These are phyloP conservation scores for Adiantum capillusveneris DNA, from an alignment of 75 land plant species.

Conservation along the genomic window DNA sequence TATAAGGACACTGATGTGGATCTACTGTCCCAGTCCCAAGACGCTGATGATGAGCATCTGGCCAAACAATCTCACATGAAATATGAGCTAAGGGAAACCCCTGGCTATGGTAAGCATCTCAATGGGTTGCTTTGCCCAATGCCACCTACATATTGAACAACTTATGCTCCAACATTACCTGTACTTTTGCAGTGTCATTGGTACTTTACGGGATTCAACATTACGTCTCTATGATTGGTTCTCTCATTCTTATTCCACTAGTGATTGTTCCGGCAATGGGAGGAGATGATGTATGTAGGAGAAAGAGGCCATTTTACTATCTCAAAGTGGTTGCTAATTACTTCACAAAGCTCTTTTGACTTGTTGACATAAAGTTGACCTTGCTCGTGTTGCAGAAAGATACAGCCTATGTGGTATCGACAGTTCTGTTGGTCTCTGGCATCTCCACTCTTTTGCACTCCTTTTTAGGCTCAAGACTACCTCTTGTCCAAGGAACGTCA, in stretches of 20 bases:
- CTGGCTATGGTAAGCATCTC: slow-evolving; percentile 24
- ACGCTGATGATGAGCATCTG: slow-evolving; percentile 44
- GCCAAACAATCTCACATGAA: slow-evolving; percentile 45
- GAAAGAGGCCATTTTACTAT: not conserved
- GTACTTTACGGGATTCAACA: slow-evolving; percentile 34
- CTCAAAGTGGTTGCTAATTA: not conserved
- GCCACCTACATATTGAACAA: not conserved
- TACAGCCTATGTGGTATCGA: slow-evolving; percentile 40
- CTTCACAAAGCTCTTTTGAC: not conserved
- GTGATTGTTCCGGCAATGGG: slow-evolving; percentile 38
- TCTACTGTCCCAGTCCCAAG: slow-evolving; percentile 38
- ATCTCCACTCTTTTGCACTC: slow-evolving; percentile 39
- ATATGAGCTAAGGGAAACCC: slow-evolving; percentile 35
- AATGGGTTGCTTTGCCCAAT: not conserved
- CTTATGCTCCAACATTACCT: too few relatives aligned
- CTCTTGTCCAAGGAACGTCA: slow-evolving; percentile 47
- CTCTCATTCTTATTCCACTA: slow-evolving; percentile 31
- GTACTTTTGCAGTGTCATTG: slow-evolving; percentile 30
- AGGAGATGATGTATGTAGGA: slow-evolving; percentile 27
- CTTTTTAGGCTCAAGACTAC: slow-evolving; percentile 44
- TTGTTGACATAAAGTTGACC: not conserved
- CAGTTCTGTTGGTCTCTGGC: slow-evolving; percentile 49
- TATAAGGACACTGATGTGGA: slow-evolving; percentile 25
- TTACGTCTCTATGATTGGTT: slow-evolving; percentile 35
- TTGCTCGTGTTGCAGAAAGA: slow-evolving; percentile 19